Base-by-base conservation (phyloP, 352 stramenopile genomes). In the Phytophthora citrophthora region DNA sequence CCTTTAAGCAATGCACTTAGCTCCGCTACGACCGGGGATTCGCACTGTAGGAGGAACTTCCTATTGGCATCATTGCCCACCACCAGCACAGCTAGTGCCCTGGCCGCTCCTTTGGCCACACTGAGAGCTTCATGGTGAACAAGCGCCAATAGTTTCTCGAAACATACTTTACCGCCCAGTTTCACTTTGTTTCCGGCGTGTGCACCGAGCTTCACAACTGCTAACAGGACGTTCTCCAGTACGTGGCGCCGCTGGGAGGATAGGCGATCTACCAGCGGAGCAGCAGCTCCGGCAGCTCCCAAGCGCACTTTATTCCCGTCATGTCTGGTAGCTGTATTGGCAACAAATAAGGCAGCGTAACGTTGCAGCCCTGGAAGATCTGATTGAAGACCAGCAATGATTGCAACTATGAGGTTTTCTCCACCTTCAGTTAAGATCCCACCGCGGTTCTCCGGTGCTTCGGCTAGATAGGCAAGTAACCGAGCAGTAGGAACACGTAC, bases 181-280 rank as follows among this genome's bases (percentile, higher is more conserved):
- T 91, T 91, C 48, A 92, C 81, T 52, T 92, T 90, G 63, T 94
- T 94, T 13, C 86, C 86, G 5, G 80, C 76, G 40, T 91, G 81
- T 16, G 68, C 84, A 4, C 83, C 86, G 3, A 94, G 74, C 53
- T 92, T 91, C 26, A 79, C 73, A 27, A 91, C 68, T 1, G 83
- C 86, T 13, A 81, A 70, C 10, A 91, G 49, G 2, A 92, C 79
- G 41, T 91, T 92, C 40, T 92, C 85, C 1, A 94, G 46, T 0
- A 94, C 81, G 41, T 89, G 76, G 2, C 74, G 54, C 1, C 90
- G 75, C 43, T 91, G 89, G 10, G 83, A 92, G 4, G 80, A 89
- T 0, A 94, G 54, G 1, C 83, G 78, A 63, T 89, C 83, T 6
- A 91, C 65, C 4, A 90, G 65, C 11, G 76, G 78, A 0, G 72